Base-by-base conservation (phyloP, 768 basidiomycete genomes). In the Boletus subcaerulescens region DNA sequence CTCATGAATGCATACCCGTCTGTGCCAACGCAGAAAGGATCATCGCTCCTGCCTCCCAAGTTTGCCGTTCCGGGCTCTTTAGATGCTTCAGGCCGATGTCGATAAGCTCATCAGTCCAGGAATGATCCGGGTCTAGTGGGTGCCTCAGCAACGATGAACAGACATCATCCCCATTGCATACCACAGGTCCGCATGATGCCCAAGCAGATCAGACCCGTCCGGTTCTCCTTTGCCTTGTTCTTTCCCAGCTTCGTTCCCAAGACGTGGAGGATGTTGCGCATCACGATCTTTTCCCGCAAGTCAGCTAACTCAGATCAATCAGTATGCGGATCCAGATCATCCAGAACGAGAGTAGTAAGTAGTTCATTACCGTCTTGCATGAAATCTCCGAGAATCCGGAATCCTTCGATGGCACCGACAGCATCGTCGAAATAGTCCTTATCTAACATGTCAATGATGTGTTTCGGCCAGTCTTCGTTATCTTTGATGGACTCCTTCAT, bases 361-460 rank as follows among this genome's bases (percentile, higher is more conserved):
- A 10, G 13, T 39, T 26, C 29, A 15, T 56, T 60, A 66, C 60
- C 58, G 4, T 66, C 36, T 26, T 54, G 50, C 58, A 66, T 63
- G 8, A 66, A 50, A 31, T 66, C 54, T 2, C 39, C 41, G 14
- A 65, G 66, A 0, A 65, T 52, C 44, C 66, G 61, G 29, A 66
- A 66, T 17, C 64, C 64, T 45, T 65, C 64, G 1, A 64, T 42
- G 20, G 11, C 46, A 12, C 64, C 64, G 0, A 65, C 48, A 20
- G 61, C 56, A 33, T 66, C 64, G n/a, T 65, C 61, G 29, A 65
- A 65, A 41, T 52, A 66, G 48, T 65, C 61, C 6, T 53, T 24
- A 36, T 52, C 50, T 12, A 65, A 45, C 64, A 65, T 65, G n/a
- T 45, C 48, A 13, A 63, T 55, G 3, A 65, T 58, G 5, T 60